Evolutionary conservation across 352 stramenopile species (phyloP), one percentile per base, ranked within the genome.

Genomic region (Phytophthora macrochlamydospora): DNA sequence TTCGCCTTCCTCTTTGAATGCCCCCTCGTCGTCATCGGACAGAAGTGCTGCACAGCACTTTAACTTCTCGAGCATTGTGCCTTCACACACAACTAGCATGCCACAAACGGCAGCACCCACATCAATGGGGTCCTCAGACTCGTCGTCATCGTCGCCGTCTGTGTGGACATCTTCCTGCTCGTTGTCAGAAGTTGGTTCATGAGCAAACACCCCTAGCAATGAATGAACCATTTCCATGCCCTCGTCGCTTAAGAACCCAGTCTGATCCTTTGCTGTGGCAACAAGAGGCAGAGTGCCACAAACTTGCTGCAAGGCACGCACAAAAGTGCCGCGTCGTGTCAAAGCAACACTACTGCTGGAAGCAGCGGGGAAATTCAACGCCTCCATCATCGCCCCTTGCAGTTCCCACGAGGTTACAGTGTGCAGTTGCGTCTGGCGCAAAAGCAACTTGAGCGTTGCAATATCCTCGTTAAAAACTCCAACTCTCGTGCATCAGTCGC

Each of bases 401-500:
- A 90, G 51, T 8, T 79, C 58, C 72, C 62, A 76, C 14, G 77
- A 65, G 3, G 73, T 75, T 1, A 87, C 63, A 2, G 69, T 67
- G 48, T 92, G 82, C 7, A 93, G 35, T 60, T 87, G 73, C 13
- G 81, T 93, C 62, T 95, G 80, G 3, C 71, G 73, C 18, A 95
- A 51, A 38, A 93, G 93, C 13, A 75, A 51, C 40, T 87, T 88
- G 2, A 95, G 57, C 3, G 80, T 79, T 6, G 62, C 70, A 33
- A 95, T 83, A 32, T 95, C 85, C 38, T 95, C 85, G 38, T 90
- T 79, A 92, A 95, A 38, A 95, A 92, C 37, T 95, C 81, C 49
- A 95, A 65, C 56, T 95, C 87, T 0, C 83, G 82, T 1, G 87
- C 79, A 7, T 91, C 72, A 3, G 84, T 75, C 1, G 79, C 81